Evolutionary conservation across 129 eudicot species (phyloP), one percentile per base, ranked within the genome.

Genomic region (Lonicera japonica): DNA sequence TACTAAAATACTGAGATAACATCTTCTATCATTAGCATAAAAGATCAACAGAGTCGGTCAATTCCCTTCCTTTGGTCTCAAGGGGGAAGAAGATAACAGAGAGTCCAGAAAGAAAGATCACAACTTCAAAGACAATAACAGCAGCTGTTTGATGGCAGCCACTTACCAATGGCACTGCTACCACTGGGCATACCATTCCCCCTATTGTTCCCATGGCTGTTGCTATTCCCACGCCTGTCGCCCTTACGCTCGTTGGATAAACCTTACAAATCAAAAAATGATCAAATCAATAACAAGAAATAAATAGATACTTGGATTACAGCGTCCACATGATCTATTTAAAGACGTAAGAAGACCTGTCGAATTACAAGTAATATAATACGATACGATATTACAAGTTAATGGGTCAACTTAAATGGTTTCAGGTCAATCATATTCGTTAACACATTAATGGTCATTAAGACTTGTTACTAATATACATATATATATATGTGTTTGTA

Each of bases 171-270:
- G 79, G 82, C 60, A 87, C 83, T 13, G 88, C 88, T 24, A 87
- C 81, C 29, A 87, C 61, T 40, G 95, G 95, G 76, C 88, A 83
- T 17, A 83, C 70, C 95, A 87, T 87, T 0, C 95, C 95, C 2
- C 88, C 95, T 39, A 83, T 69, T 72, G 80, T 78, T 53, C 95
- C 95, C 0, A 83, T 59, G 12, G 85, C 81, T 17, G 80, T 78
- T 23, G 95, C 80, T 16, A 83, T 71, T 63, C 95, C 95, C 47
- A 78, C 88, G 63, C 83, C 95, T 0, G 83, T 83, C 56, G 85
- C 19, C 68, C 95, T 78, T 65, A 83, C 65, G 19, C 61, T 68
- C 50, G 95, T 87, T 22, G 91, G 95, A 71, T 87, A 87, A 10
- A 83, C 85, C 95, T 86, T 29, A 29, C 36, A 29, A 68, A 58